Base-by-base conservation (phyloP, 2,329 filamentous ascomycete species). In the Fusarium sp. region DNA sequence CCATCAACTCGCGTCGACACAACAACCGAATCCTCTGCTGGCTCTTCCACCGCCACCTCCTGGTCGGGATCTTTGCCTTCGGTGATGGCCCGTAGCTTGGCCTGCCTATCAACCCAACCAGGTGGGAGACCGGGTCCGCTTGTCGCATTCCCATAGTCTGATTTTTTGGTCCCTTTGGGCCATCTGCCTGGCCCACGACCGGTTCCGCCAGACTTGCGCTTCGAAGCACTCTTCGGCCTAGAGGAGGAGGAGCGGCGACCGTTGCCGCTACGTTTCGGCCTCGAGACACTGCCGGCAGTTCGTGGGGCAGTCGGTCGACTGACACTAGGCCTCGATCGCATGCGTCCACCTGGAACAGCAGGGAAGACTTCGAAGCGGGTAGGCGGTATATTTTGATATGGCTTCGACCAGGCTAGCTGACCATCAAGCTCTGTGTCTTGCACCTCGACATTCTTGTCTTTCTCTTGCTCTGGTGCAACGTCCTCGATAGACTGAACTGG, bases 351-450 rank as follows among this genome's bases (percentile, higher is more conserved):
- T 10, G 77, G 78, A 9, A 90, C 76, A 0, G 89, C 85, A 9
- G 92, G 92, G 69, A 91, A 94, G 36, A 95, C 86, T 67, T 93
- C 89, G 73, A 92, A 96, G 31, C 91, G 85, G 2, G 81, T 86
- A 0, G 87, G 79, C 3, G 90, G 90, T 23, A 95, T 89, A 43
- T 78, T 75, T 13, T 77, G 76, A 68, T 87, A 87, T 3, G 78
- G 71, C 4, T 72, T 66, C 10, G 72, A 70, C 84, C 84, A 87
- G 36, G 75, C 70, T 8, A 74, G 70, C 8, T 45, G 36, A 3
- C 69, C 70, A 23, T 75, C 71, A 2, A 53, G 62, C 3, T 66
- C 60, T 10, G 62, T 69, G 31, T 75, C 70, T 23, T 67, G 59
- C 67, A 70, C 72, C 13, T 57, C 49, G 14, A 70, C 54, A 48